phyloP scores from a whole-genome alignment of 768 basidiomycete species.

The Tylopilus balloui region DNA sequence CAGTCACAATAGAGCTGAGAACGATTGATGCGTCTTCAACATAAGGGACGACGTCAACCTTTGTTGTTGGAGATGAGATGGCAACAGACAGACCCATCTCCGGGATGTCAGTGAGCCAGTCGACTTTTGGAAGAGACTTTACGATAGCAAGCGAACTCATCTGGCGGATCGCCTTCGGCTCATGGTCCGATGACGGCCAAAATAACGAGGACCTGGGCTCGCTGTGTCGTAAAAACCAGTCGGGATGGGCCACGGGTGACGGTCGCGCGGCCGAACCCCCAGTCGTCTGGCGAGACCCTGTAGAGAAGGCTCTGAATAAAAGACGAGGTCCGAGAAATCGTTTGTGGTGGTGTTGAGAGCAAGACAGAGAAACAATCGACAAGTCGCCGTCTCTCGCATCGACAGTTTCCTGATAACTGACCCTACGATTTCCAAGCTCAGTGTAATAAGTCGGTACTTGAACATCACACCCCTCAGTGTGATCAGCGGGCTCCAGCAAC shows the following conservation, averaged over 20 bases:
- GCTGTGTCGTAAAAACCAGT: not conserved
- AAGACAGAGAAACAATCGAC: not conserved
- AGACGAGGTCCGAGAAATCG: not conserved
- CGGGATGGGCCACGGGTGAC: not conserved
- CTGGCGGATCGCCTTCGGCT: slow-evolving; percentile 2
- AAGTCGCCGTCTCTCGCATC: not conserved
- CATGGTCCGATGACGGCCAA: not conserved
- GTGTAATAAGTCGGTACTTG: not conserved
- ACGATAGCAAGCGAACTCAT: not conserved
- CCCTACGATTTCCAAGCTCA: not conserved
- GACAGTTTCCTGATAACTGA: not conserved
- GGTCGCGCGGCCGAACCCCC: not conserved
- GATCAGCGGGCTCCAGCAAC: not conserved
- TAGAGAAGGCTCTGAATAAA: not conserved
- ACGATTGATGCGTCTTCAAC: not conserved
- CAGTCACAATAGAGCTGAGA: slow-evolving; percentile 1
- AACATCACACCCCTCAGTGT: not conserved
- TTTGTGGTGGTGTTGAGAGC: not conserved
- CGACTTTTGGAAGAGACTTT: not conserved
- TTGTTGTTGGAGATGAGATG: not conserved
- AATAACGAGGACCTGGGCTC: not conserved
- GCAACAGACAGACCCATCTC: slow-evolving; percentile 1
- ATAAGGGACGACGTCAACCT: not conserved
- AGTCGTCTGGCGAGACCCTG: not conserved
- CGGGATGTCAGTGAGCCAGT: not conserved